Base-by-base conservation (phyloP, 192 early-diverging fungal species). In the Podila horticola region DNA sequence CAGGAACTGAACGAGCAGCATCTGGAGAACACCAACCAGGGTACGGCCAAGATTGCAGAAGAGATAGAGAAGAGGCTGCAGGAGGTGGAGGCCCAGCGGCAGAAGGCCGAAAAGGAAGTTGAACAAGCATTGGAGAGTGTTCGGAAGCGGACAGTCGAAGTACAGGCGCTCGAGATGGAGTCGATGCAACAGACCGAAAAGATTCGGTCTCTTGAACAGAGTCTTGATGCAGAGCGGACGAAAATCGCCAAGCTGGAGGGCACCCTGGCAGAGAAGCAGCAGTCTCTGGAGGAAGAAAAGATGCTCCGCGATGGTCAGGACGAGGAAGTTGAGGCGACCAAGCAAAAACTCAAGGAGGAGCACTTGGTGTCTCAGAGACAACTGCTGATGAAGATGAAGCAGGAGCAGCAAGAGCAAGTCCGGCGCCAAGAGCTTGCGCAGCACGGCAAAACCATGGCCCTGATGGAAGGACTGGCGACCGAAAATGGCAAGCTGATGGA, bases 401-500 rank as follows among this genome's bases (percentile, higher is more conserved):
- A 81, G 57, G 77, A 81, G 12, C 77, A 81, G 57, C 71, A 81
- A 29, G 33, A 59, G 1, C 28, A 64, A 5, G 55, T 64, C 49
- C 62, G 64, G 49, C 52, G 52, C 2, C 71, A 81, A 20, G 65
- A 81, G 20, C 34, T 81, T 5, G 62, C 58, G 66, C 66, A 62
- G 29, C 60, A 71, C 19, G 77, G 73, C 41, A 81, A 81, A 28
- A 72, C 77, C 20, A 64, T 65, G 28, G 77, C 70, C 3, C 60
- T 73, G 20, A 73, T 81, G 72, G 77, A 81, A 58, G 71, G 77
- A 3, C 62, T 81, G 10, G 70, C 77, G 30, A 81, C 77, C 3
- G 71, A 81, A 49, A 81, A 81, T 26, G 77, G 77, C 22, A 81
- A 81, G 62, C 57, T 81, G 66, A 67, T 72, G 77, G 77, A 81